phyloP scores from a whole-genome alignment of 1,284 basidiomycete genomes.

The Leccinum solheimii region DNA sequence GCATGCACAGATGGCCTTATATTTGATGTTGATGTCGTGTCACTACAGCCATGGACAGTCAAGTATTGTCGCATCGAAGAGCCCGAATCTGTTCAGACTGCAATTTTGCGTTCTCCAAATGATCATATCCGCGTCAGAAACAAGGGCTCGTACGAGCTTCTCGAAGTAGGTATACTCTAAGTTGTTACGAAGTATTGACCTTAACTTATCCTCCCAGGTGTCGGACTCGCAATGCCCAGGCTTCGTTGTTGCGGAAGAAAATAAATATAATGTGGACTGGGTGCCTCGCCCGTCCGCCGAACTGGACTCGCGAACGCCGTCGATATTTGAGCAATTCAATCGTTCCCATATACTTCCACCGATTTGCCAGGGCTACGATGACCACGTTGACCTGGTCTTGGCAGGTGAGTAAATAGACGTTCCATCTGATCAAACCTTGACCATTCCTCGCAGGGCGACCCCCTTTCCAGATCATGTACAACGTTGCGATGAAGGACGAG shows the following conservation, averaged over 20 bases:
- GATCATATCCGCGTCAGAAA: constrained; percentile 66
- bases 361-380: constrained; percentile 80
- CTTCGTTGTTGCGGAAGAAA: constrained; percentile 56
- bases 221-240: constrained; percentile 86
- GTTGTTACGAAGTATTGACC: background rate
- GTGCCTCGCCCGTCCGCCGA: constrained; percentile 69
- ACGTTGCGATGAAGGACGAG: constrained; percentile 64
- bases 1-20: constrained; percentile 8
- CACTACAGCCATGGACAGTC: constrained; percentile 76
- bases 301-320: constrained; percentile 56
- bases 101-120: constrained; percentile 63
- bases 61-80: constrained; percentile 65
- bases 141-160: constrained; percentile 77
- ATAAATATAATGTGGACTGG: constrained; percentile 73
- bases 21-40: background rate
- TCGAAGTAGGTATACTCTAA: constrained; percentile 49
- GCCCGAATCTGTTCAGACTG: constrained; percentile 46
- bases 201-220: constrained; percentile 49
- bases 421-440: background rate
- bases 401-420: constrained; percentile 50
- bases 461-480: constrained; percentile 87
- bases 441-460: constrained; percentile 56
- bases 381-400: constrained; percentile 79
- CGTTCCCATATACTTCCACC: constrained; percentile 69
- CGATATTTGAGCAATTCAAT: constrained; percentile 58